Evolutionary conservation across 352 stramenopile genomes (phyloP).

Genomic region (Blastocystis sp.): DNA sequence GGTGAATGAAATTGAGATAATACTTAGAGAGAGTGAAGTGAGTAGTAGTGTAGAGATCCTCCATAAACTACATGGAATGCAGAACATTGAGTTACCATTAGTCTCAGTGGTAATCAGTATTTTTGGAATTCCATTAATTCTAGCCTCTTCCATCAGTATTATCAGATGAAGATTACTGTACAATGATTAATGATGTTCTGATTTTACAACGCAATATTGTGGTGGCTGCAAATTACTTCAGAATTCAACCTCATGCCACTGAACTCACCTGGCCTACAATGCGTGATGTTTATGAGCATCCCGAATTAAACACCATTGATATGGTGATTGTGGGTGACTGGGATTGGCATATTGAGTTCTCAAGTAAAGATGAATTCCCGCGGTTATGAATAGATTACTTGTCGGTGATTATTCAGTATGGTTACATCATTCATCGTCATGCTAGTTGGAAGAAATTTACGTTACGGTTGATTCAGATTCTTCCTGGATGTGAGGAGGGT

Average conservation of each 20-base stretch:
- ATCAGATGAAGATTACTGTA: constrained; percentile 71
- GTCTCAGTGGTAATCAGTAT: constrained; percentile 8
- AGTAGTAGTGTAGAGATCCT: not conserved
- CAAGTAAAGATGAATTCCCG: not conserved
- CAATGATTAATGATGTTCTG: constrained; percentile 73
- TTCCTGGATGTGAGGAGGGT: not conserved
- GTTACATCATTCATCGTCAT: constrained; percentile 57
- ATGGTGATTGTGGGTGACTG: constrained; percentile 54
- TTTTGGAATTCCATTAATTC: not conserved
- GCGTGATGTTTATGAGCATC: not conserved
- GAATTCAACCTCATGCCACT: constrained; percentile 71
- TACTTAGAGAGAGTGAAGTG: not conserved
- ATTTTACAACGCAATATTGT: constrained; percentile 75
- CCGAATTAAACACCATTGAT: constrained; percentile 3
- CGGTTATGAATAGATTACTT: constrained; percentile 30
- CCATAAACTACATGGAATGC: not conserved
- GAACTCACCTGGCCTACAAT: not conserved
- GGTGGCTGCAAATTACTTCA: constrained; percentile 73
- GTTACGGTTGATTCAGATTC: constrained; percentile 36
- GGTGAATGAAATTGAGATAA: constrained; percentile 42
- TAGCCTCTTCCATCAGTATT: not conserved
- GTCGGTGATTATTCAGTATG: constrained; percentile 38
- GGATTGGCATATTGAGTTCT: constrained; percentile 57
- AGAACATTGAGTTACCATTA: not conserved
- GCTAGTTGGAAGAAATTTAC: constrained; percentile 26